Evolutionary conservation across 2,329 filamentous ascomycete species (phyloP), one percentile per base, ranked within the genome.

Genomic region (Scedosporium apiospermum): DNA sequence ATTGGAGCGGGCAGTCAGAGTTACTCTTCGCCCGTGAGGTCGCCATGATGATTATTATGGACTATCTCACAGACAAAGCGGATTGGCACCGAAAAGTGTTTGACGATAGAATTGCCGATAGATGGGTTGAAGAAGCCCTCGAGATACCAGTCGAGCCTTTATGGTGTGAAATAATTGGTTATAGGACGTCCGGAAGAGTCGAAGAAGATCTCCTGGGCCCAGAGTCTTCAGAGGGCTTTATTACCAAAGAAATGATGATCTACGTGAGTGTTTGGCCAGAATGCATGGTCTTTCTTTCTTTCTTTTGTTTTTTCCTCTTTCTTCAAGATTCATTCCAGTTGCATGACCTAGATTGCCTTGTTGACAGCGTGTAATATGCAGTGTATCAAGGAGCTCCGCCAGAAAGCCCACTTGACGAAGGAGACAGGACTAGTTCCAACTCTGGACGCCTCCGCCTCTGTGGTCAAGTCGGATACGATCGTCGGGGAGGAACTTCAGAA

Each of bases 351-450:
- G 14, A 23, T 16, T 6, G 18, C 3, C 14, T 3, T 16, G 53
- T 23, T 57, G 16, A 57, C 14, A 14, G 16, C 6, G 14, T 18
- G 4, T 3, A 3, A 9, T 49, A 6, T 49, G 44, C 23, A 57
- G 53, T 57, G 53, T 57, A 42, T 59, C 26, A 18, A n/a, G 18
- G 81, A 84, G 62, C 71, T 84, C 0, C 73, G 72, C 7, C 75
- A 72, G 64, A 83, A 84, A 63, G 80, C 80, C 0, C 66, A 69
- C 10, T 71, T 76, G 34, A 76, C 76, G 58, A 68, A 75, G 41
- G 66, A 71, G 2, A 73, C 72, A 2, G 65, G 71, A 0, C 70
- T 80, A 10, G 66, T 83, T 1, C 69, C 67, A 0, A 67, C 65
- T 0, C 23, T 71, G 0, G 70, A 72, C 34, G 66, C 68, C 1